Evolutionary conservation across 768 basidiomycete genomes (phyloP).

Genomic region (Tricholoma hemisulphureum): DNA sequence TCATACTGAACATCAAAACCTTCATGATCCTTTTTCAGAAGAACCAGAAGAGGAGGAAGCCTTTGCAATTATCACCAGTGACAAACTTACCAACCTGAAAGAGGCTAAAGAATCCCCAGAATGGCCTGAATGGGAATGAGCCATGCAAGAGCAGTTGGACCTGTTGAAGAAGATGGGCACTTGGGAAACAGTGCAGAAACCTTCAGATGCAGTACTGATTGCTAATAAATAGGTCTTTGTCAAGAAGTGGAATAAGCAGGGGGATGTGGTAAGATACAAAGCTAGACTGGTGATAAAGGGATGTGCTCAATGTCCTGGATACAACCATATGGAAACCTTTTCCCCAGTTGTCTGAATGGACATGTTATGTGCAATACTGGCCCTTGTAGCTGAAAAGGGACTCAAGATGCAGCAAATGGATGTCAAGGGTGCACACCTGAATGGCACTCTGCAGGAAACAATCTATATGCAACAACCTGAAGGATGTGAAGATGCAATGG

Average conservation of each 20-base stretch:
- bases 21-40: too few relatives aligned
- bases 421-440: constrained; percentile 12
- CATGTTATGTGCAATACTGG: constrained; percentile 18
- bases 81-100: neutral
- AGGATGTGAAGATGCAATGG: constrained; percentile 10
- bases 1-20: too few relatives aligned
- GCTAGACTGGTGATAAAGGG: constrained; percentile 36
- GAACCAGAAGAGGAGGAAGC: too few relatives aligned
- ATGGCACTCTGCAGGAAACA: constrained; percentile 9
- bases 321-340: constrained; percentile 30
- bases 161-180: neutral
- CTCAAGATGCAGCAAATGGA: constrained; percentile 8
- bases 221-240: too few relatives aligned
- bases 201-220: constrained; percentile 4
- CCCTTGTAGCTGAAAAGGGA: constrained; percentile 17
- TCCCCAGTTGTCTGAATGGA: constrained; percentile 16
- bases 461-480: constrained; percentile 37
- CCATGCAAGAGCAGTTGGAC: neutral
- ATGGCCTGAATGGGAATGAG: too few relatives aligned
- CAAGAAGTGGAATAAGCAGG: constrained; percentile 27
- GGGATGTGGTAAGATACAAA: constrained; percentile 30
- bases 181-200: neutral
- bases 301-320: constrained; percentile 31
- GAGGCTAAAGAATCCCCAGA: neutral
- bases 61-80: neutral